Conservation (phyloP, 2,329 filamentous ascomycete species). For the Orbilia javanica region DNA sequence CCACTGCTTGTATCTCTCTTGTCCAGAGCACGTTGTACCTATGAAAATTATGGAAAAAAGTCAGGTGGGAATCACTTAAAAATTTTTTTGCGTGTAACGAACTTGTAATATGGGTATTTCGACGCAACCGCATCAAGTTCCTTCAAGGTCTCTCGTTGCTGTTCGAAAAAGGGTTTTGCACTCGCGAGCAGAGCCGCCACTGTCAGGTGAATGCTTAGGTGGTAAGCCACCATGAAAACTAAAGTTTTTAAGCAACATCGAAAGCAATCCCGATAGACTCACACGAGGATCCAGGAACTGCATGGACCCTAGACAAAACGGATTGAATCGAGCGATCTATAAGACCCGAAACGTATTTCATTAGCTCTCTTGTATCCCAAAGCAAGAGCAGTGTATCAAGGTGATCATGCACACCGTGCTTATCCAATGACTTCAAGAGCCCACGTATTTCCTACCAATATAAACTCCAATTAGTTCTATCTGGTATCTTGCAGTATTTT, state of each 20-base stretch:
- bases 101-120: conserved; percentile 96
- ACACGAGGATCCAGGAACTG: conserved; percentile 78
- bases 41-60: background rate
- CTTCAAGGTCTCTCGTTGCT: conserved; percentile 78
- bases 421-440: conserved; percentile 84
- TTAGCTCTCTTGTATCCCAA: background rate
- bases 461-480: background rate
- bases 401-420: conserved; percentile 71
- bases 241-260: background rate
- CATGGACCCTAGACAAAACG: conserved; percentile 88
- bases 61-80: background rate
- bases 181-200: conserved; percentile 78
- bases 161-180: conserved; percentile 77
- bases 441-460: conserved; percentile 76
- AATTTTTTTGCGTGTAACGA: background rate
- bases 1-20: conserved; percentile 83
- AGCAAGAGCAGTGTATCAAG: background rate
- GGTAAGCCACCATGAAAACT: conserved; percentile 12
- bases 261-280: conserved; percentile 63
- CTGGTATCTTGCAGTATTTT: background rate
- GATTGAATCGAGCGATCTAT: conserved; percentile 81
- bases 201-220: conserved; percentile 65
- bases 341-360: background rate
- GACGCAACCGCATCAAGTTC: conserved; percentile 81
- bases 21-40: conserved; percentile 88